Evolutionary conservation across 169 alveolate species (phyloP).

Genomic region (Eimeria nieschulzi): DNA sequence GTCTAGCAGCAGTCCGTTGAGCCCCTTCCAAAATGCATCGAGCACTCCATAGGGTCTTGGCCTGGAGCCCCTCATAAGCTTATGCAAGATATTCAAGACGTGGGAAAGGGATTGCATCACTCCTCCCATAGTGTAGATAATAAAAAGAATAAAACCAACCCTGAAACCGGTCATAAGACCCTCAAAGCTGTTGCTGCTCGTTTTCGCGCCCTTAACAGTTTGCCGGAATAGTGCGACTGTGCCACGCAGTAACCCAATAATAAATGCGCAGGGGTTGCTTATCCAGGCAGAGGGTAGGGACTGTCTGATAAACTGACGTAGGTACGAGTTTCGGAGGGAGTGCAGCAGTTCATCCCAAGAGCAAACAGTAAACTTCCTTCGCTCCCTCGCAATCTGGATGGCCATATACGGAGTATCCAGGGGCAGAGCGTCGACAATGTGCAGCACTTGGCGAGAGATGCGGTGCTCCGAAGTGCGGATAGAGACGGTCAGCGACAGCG

Average conservation of each 20-base stretch:
- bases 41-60: slow-evolving; percentile 90
- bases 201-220: slow-evolving; percentile 83
- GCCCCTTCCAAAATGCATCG: slow-evolving; percentile 91
- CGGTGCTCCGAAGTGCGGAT: slow-evolving; percentile 90
- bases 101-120: slow-evolving; percentile 89
- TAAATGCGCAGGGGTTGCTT: slow-evolving; percentile 88
- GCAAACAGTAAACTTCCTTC: slow-evolving; percentile 83
- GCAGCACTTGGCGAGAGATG: slow-evolving; percentile 87
- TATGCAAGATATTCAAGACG: slow-evolving; percentile 88
- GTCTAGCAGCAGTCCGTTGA: slow-evolving; percentile 88
- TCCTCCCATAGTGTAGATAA: slow-evolving; percentile 90
- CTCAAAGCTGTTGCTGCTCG: slow-evolving; percentile 83
- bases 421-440: slow-evolving; percentile 91
- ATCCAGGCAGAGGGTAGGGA: slow-evolving; percentile 92
- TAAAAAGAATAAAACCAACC: slow-evolving; percentile 87
- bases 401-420: slow-evolving; percentile 92
- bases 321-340: slow-evolving; percentile 86
- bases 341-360: slow-evolving; percentile 88
- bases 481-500: slow-evolving; percentile 87
- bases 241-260: slow-evolving; percentile 88
- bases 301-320: slow-evolving; percentile 89
- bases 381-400: slow-evolving; percentile 86
- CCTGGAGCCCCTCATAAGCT: slow-evolving; percentile 89
- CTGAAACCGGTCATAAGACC: slow-evolving; percentile 90
- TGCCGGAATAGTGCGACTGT: slow-evolving; percentile 82